These are phyloP conservation scores for Gracilaria vermiculophylla DNA, from an alignment of 23 red algal species.

Conservation along the genomic window DNA sequence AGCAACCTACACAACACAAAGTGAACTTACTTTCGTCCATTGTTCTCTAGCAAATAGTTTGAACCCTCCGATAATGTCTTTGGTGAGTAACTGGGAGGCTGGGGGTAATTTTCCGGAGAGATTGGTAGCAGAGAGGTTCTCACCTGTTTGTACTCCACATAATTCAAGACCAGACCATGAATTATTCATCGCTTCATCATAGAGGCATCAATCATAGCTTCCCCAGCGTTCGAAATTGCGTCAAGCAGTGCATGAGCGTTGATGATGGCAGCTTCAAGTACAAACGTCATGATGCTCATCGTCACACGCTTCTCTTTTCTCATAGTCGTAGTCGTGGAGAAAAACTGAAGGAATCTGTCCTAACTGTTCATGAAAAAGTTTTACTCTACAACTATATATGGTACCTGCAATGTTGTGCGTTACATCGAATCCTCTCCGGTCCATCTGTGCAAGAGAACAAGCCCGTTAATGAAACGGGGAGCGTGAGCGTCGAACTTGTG, in stretches of 20 bases:
- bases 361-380: constrained; percentile 10
- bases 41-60: background rate
- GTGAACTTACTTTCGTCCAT: background rate
- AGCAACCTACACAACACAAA: background rate
- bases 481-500: background rate
- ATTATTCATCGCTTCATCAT: constrained; percentile 2
- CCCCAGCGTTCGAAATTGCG: background rate
- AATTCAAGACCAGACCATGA: background rate
- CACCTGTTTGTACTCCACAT: background rate
- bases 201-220: background rate
- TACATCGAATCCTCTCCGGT: background rate
- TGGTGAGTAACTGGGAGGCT: background rate
- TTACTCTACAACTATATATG: background rate
- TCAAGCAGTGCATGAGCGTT: background rate
- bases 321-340: background rate
- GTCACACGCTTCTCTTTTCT: background rate
- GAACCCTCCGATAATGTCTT: background rate
- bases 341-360: background rate
- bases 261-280: background rate
- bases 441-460: background rate
- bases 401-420: background rate
- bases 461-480: background rate
- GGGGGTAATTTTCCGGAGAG: background rate
- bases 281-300: constrained; percentile 6
- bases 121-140: background rate